These are phyloP conservation scores for Malus asiatica DNA, from an alignment of 306 rosid species.

Conservation along the genomic window DNA sequence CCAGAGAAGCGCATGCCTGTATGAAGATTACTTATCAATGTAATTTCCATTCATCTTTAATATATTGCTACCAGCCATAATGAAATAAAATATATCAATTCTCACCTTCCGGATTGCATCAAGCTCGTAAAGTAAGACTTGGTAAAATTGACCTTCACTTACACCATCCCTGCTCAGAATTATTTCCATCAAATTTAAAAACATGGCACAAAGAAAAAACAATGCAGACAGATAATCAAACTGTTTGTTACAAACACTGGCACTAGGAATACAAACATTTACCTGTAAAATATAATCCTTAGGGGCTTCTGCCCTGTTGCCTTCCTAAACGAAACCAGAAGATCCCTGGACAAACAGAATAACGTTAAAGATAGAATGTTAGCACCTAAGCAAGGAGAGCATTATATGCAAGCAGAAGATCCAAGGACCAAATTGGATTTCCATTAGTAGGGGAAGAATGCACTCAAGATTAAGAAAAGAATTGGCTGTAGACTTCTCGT, in stretches of 20 bases:
- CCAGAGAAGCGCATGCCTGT: conserved; percentile 89
- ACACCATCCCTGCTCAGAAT: conserved; percentile 75
- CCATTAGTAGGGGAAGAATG: neutral
- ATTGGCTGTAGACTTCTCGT: conserved; percentile 3
- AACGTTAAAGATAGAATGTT: neutral
- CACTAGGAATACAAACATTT: conserved; percentile 5
- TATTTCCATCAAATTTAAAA: neutral
- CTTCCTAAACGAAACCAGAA: conserved; percentile 78
- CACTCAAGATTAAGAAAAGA: neutral
- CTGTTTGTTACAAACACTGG: neutral
- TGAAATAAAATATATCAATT: neutral
- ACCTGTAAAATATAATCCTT: conserved; percentile 91
- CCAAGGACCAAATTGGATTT: neutral
- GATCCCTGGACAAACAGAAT: conserved; percentile 53
- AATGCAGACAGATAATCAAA: neutral
- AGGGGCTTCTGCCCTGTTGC: conserved; percentile 94
- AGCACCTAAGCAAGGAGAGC: neutral
- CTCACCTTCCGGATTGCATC: conserved; percentile 89
- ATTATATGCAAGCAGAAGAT: neutral
- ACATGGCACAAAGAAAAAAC: neutral
- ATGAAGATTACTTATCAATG: conserved; percentile 8
- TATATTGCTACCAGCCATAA: neutral
- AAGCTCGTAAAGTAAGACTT: conserved; percentile 77
- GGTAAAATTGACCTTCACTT: conserved; percentile 93
- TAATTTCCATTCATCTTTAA: neutral